phyloP scores from a whole-genome alignment of 163 green algal species.

The Chlamydomonas reinhardtii region DNA sequence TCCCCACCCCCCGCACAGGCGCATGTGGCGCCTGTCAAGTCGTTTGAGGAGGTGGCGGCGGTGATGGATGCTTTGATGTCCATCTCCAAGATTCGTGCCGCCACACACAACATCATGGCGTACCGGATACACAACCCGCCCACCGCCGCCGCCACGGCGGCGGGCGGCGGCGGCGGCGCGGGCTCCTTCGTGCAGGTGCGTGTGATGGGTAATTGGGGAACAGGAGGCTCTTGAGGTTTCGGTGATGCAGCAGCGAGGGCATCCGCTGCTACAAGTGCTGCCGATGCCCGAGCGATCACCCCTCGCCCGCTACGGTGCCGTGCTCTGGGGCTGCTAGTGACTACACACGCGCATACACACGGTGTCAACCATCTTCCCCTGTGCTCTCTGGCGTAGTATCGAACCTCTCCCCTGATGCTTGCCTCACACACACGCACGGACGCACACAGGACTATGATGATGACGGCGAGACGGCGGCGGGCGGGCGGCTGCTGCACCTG shows the following conservation, averaged over 20 bases:
- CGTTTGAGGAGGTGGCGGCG: constrained; percentile 70
- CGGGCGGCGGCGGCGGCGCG: background rate
- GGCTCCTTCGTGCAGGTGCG: constrained; percentile 17
- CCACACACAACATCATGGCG: constrained; percentile 97
- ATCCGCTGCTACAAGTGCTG: too few species aligned
- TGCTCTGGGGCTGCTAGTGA: too few species aligned
- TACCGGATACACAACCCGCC: constrained; percentile 75
- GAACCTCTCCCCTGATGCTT: too few species aligned
- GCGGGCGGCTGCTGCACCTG: constrained; percentile 90
- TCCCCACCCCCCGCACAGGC: constrained; percentile 65
- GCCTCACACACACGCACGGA: too few species aligned
- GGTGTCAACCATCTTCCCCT: too few species aligned
- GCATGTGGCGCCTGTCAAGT: constrained; percentile 73
- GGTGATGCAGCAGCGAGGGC: too few species aligned
- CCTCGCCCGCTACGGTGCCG: too few species aligned
- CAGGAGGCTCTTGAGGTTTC: too few species aligned
- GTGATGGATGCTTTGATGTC: constrained; percentile 82
- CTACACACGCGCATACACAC: too few species aligned
- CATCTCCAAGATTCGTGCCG: constrained; percentile 82
- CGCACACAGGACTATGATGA: constrained; percentile 97
- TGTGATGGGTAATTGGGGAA: constrained; percentile 47
- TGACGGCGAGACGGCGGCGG: constrained; percentile 93
- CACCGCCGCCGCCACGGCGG: constrained; percentile 22
- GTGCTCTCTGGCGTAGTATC: too few species aligned
- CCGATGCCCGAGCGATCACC: too few species aligned